Conservation (phyloP, 768 basidiomycete genomes). For the Russula emetica region DNA sequence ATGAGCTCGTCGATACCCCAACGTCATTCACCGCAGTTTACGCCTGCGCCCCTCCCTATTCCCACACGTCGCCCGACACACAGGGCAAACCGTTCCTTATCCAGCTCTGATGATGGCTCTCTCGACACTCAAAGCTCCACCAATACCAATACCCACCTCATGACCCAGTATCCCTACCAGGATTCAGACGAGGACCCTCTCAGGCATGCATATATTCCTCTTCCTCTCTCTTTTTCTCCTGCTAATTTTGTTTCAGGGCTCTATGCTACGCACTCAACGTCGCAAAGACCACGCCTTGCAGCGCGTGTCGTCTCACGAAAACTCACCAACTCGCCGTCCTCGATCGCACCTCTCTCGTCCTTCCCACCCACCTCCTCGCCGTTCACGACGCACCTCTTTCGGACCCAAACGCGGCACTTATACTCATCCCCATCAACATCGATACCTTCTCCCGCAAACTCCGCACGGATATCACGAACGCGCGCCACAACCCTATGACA, state of each 20-base stretch:
- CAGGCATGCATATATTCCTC: not conserved
- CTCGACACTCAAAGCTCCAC: not conserved
- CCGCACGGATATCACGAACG: constrained; percentile 11
- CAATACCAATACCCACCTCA: not conserved
- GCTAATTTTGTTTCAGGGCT: not conserved
- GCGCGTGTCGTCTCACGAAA: constrained; percentile 15
- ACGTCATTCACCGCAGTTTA: constrained; percentile 22
- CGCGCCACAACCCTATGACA: not conserved
- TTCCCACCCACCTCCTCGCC: constrained; percentile 23
- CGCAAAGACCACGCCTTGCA: constrained; percentile 12
- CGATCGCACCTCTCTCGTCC: constrained; percentile 2
- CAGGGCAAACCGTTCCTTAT: constrained; percentile 14
- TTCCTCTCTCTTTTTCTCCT: not conserved
- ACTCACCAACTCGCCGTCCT: constrained; percentile 22
- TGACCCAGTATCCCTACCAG: constrained; percentile 24
- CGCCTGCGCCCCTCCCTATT: constrained; percentile 20
- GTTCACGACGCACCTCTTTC: constrained; percentile 14
- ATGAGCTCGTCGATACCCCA: constrained; percentile 13
- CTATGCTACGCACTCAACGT: constrained; percentile 22
- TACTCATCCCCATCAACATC: constrained; percentile 18
- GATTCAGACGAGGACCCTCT: constrained; percentile 24
- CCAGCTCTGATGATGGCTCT: constrained; percentile 12
- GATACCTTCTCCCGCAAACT: constrained; percentile 11
- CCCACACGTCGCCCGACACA: constrained; percentile 19
- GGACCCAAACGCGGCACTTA: constrained; percentile 7